These are phyloP conservation scores for Solanum chaucha DNA, from an alignment of 257 asterid species.

Conservation along the genomic window DNA sequence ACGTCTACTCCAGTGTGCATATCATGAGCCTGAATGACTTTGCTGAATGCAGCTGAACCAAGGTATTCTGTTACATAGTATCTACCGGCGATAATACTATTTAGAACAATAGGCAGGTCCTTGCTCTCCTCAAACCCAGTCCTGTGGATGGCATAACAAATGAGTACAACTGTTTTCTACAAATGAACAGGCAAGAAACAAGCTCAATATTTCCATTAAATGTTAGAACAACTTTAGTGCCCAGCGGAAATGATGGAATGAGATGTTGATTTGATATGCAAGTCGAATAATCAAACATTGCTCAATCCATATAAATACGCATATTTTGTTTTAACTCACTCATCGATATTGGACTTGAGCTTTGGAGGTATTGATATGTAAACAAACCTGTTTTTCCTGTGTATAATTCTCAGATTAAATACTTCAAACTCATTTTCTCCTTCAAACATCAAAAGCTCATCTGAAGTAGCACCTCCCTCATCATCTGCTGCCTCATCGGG, in stretches of 20 bases:
- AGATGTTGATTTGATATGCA: background rate
- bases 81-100: conserved; percentile 61
- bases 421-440: conserved; percentile 65
- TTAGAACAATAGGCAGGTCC: conserved; percentile 68
- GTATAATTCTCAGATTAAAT: conserved; percentile 62
- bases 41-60: conserved; percentile 92
- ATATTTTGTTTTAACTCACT: background rate
- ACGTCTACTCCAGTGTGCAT: conserved; percentile 63
- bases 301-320: background rate
- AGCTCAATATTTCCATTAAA: conserved; percentile 15
- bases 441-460: conserved; percentile 44
- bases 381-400: conserved; percentile 78
- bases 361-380: background rate
- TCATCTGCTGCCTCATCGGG: conserved; percentile 34
- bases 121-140: conserved; percentile 87
- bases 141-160: conserved; percentile 53
- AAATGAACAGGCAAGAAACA: conserved; percentile 28
- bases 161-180: conserved; percentile 41
- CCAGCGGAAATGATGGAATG: background rate
- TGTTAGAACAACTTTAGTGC: background rate
- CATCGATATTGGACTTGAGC: background rate
- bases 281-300: background rate
- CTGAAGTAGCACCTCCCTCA: conserved; percentile 25
- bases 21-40: conserved; percentile 83
- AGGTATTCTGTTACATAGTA: conserved; percentile 61